Conservation (phyloP, 1,284 basidiomycete species). For the Agaricales sp. region DNA sequence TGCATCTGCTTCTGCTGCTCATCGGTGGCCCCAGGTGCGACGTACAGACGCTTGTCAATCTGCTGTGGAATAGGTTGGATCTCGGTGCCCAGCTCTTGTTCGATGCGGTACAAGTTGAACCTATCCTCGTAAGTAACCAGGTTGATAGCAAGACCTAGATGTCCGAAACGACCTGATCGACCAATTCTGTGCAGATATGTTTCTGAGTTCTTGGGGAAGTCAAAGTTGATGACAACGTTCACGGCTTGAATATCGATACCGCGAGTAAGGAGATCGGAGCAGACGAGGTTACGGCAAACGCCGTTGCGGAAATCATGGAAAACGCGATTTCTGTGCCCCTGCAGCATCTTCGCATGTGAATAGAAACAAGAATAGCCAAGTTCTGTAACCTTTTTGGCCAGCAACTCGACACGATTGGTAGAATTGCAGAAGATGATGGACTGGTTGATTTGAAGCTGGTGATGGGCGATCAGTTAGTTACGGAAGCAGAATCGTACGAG, state of each 20-base stretch:
- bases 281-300: slow-evolving; percentile 96
- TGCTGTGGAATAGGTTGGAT: slow-evolving; percentile 91
- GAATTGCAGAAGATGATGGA: slow-evolving; percentile 99
- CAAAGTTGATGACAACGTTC: slow-evolving; percentile 99
- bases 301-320: slow-evolving; percentile 99
- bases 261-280: slow-evolving; percentile 91
- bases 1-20: slow-evolving; percentile 21
- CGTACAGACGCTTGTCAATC: slow-evolving; percentile 92
- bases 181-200: slow-evolving; percentile 98
- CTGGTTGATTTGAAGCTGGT: slow-evolving; percentile 99
- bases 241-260: slow-evolving; percentile 99
- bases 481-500: neutral
- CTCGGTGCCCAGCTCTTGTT: slow-evolving; percentile 97
- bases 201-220: slow-evolving; percentile 98
- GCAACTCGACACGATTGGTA: slow-evolving; percentile 96
- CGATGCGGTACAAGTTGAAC: slow-evolving; percentile 96
- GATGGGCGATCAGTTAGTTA: neutral
- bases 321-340: slow-evolving; percentile 96
- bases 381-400: slow-evolving; percentile 99
- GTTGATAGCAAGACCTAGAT: slow-evolving; percentile 95
- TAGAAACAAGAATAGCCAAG: slow-evolving; percentile 99
- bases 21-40: slow-evolving; percentile 51
- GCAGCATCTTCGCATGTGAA: slow-evolving; percentile 99
- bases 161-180: slow-evolving; percentile 95
- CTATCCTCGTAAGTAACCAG: slow-evolving; percentile 94